A percentile compares a stretch with the other conserved stretches of the same genome.
These are phyloP conservation scores for Chrysochromulina tobinii DNA, from an alignment of 78 protist species.

Conservation along the genomic window DNA sequence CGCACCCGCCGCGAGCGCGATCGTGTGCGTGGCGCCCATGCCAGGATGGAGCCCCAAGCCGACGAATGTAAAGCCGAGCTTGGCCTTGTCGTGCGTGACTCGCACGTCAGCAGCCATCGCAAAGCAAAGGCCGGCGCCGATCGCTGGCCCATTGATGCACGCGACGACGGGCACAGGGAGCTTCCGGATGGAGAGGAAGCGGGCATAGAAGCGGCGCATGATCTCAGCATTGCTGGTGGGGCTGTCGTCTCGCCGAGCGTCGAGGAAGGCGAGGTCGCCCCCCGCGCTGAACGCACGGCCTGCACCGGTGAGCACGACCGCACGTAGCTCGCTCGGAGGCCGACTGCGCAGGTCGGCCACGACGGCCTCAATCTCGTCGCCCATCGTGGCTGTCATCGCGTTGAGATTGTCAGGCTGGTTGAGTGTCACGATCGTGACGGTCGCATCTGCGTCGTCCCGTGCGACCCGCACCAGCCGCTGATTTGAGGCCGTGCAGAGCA, in stretches of 20 bases:
- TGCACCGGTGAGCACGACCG: conserved; percentile 65
- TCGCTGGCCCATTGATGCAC: conserved; percentile 69
- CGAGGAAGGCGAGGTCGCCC: conserved; percentile 65
- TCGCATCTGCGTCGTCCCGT: not conserved
- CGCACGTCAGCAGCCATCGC: conserved; percentile 71
- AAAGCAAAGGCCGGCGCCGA: conserved; percentile 74
- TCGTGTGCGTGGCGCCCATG: conserved; percentile 35
- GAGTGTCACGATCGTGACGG: not conserved
- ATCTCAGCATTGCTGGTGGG: conserved; percentile 50
- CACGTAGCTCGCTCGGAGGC: not conserved
- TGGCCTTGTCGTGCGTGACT: conserved; percentile 36
- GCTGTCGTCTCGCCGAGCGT: conserved; percentile 46
- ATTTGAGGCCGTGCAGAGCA: too few relatives aligned
- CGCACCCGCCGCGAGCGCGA: conserved; percentile 39
- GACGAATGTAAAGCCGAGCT: conserved; percentile 57
- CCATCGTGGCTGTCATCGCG: conserved; percentile 39
- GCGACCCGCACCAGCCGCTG: too few relatives aligned
- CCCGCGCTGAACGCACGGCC: conserved; percentile 69
- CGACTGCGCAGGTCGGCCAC: not conserved
- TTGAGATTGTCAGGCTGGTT: conserved; percentile 19
- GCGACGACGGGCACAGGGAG: conserved; percentile 55
- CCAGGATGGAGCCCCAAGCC: conserved; percentile 62
- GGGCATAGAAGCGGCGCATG: conserved; percentile 60
- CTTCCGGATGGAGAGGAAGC: conserved; percentile 52
- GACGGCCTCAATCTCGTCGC: not conserved